A percentile compares a stretch with the other conserved stretches of the same genome.
Evolutionary conservation across 1,284 basidiomycete species (phyloP).

Genomic region (Clitocybe nebularis): DNA sequence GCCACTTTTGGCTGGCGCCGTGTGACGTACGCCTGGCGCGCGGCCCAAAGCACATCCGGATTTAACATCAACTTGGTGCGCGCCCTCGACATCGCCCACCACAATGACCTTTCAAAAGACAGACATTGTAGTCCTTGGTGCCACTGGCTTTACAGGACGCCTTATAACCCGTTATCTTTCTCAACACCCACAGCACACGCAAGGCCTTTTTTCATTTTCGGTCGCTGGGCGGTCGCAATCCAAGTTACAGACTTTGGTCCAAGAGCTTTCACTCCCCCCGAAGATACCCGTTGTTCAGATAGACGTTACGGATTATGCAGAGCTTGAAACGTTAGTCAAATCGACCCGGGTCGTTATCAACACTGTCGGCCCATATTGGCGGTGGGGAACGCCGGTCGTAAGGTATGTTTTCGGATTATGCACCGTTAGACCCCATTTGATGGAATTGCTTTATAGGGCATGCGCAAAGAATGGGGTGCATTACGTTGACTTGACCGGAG

Average conservation of each 20-base stretch:
- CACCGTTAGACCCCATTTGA: background rate
- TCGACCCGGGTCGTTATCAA: slow-evolving; percentile 61
- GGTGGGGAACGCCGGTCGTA: slow-evolving; percentile 62
- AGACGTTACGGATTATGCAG: slow-evolving; percentile 15
- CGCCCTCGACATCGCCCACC: background rate
- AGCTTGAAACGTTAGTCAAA: slow-evolving; percentile 53
- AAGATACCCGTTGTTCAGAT: slow-evolving; percentile 14
- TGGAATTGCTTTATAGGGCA: slow-evolving; percentile 23
- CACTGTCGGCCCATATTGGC: slow-evolving; percentile 63
- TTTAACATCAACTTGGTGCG: background rate
- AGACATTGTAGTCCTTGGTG: slow-evolving; percentile 63
- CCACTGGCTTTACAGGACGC: slow-evolving; percentile 69
- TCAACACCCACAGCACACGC: slow-evolving; percentile 46
- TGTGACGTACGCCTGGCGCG: too few relatives aligned
- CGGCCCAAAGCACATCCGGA: too few relatives aligned
- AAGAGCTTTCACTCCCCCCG: slow-evolving; percentile 18
- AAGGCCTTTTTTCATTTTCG: slow-evolving; percentile 54
- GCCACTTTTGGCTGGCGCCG: too few relatives aligned
- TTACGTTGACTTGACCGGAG: slow-evolving; percentile 43
- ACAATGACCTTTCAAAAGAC: slow-evolving; percentile 17
- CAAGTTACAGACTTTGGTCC: slow-evolving; percentile 30
- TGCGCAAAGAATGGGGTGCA: slow-evolving; percentile 39
- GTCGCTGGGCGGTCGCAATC: slow-evolving; percentile 56
- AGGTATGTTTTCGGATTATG: slow-evolving; percentile 28
- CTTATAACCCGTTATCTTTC: slow-evolving; percentile 60